Evolutionary conservation across 169 alveolate species (phyloP).

Genomic region (Plasmodium yoelii): DNA sequence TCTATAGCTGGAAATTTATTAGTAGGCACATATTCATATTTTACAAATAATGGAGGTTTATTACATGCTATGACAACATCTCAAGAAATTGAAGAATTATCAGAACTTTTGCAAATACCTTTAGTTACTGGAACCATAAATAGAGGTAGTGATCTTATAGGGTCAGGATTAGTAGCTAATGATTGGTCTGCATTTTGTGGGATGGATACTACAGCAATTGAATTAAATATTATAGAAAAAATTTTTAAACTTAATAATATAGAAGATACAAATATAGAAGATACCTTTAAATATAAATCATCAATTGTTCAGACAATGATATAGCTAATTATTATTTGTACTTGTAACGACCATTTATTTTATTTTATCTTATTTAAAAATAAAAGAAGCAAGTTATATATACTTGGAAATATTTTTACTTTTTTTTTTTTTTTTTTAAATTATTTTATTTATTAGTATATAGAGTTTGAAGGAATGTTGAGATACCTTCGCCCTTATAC

Average conservation of each 20-base stretch:
- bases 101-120: slow-evolving; percentile 95
- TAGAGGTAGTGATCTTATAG: slow-evolving; percentile 98
- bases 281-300: slow-evolving; percentile 45
- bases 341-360: no score
- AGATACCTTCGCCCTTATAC: no score
- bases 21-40: slow-evolving; percentile 97
- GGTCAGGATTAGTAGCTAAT: slow-evolving; percentile 95
- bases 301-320: slow-evolving; percentile 71
- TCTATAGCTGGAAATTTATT: slow-evolving; percentile 99
- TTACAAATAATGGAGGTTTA: slow-evolving; percentile 97
- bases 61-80: slow-evolving; percentile 97
- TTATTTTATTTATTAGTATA: no score
- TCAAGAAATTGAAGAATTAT: slow-evolving; percentile 98
- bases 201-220: slow-evolving; percentile 99
- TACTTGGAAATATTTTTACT: no score
- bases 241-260: slow-evolving; percentile 93
- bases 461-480: no score
- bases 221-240: slow-evolving; percentile 96
- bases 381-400: no score
- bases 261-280: slow-evolving; percentile 33
- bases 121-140: slow-evolving; percentile 99
- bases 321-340: neutral
- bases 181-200: slow-evolving; percentile 99
- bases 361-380: no score
- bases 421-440: no score